phyloP scores from a whole-genome alignment of 2,329 filamentous ascomycete species.

The Dactylellina cionopaga region DNA sequence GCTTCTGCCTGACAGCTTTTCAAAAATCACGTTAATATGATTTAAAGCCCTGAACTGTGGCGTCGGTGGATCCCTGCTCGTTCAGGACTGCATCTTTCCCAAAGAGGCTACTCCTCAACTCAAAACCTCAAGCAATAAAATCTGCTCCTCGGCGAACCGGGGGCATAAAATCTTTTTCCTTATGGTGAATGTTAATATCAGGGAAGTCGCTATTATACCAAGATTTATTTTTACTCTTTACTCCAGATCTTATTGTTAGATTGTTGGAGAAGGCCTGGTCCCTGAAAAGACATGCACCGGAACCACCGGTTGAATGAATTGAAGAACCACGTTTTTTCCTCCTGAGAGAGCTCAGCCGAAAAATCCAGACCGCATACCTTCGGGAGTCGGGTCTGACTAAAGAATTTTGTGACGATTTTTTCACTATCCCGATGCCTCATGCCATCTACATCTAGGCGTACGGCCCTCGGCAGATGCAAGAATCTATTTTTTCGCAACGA shows the following conservation, averaged over 20 bases:
- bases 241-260: background rate
- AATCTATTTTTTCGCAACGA: no score
- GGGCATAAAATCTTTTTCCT: background rate
- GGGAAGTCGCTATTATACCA: background rate
- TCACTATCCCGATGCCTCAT: background rate
- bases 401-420: conserved; percentile 9
- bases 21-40: no score
- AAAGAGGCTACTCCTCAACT: background rate
- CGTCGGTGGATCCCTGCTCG: conserved; percentile 3
- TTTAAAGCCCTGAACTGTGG: conserved; percentile 12
- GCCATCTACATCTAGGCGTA: background rate
- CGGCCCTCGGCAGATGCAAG: no score
- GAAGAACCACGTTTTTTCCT: background rate
- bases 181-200: background rate
- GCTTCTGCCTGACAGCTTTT: background rate
- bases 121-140: background rate
- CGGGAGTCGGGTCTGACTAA: background rate
- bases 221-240: background rate
- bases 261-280: background rate
- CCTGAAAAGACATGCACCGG: background rate
- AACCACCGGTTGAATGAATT: background rate
- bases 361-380: conserved; percentile 2
- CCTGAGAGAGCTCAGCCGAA: conserved; percentile 5
- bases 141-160: background rate
- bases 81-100: background rate